Percentiles rank a stretch among this genome's conserved stretches.
Evolutionary conservation across 2,329 filamentous ascomycete species (phyloP).

Genomic region (Ceratocystis cubensis): DNA sequence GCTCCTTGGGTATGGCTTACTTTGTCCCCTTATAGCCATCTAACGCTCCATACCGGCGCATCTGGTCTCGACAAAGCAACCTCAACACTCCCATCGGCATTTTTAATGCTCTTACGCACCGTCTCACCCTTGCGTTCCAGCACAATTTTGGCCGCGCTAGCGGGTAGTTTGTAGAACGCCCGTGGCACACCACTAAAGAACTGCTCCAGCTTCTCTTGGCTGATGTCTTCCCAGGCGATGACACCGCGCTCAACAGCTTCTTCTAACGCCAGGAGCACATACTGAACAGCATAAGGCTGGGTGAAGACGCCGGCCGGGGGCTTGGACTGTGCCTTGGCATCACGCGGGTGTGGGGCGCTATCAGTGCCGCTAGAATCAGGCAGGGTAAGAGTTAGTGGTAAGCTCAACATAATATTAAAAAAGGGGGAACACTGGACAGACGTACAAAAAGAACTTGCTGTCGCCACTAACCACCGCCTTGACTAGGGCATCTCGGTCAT

Average conservation of each 20-base stretch:
- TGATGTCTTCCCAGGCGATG: conserved; percentile 40
- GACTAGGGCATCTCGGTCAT: conserved; percentile 60
- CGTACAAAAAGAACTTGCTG: conserved; percentile 60
- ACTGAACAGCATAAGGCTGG: conserved; percentile 55
- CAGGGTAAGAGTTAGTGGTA: neutral
- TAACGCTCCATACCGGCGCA: conserved; percentile 32
- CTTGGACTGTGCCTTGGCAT: conserved; percentile 44
- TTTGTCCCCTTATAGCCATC: conserved; percentile 25
- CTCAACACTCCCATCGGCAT: conserved; percentile 31
- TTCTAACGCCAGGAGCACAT: conserved; percentile 50
- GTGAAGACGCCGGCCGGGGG: conserved; percentile 68
- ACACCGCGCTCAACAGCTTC: conserved; percentile 45
- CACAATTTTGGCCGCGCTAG: conserved; percentile 27
- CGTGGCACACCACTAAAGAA: conserved; percentile 44
- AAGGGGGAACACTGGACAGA: neutral
- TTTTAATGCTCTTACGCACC: conserved; percentile 32
- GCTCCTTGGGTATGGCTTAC: neutral
- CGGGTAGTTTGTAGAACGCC: conserved; percentile 38
- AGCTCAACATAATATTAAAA: neutral
- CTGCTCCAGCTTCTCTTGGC: conserved; percentile 40
- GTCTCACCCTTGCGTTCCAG: conserved; percentile 33
- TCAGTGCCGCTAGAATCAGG: conserved; percentile 38
- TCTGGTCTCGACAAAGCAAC: conserved; percentile 35
- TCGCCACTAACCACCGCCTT: conserved; percentile 47
- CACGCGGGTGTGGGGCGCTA: conserved; percentile 50